Percentiles rank a stretch among this genome's conserved stretches.
Evolutionary conservation across 805 yeast species (phyloP).

Genomic region (Isabelozyma heimii): DNA sequence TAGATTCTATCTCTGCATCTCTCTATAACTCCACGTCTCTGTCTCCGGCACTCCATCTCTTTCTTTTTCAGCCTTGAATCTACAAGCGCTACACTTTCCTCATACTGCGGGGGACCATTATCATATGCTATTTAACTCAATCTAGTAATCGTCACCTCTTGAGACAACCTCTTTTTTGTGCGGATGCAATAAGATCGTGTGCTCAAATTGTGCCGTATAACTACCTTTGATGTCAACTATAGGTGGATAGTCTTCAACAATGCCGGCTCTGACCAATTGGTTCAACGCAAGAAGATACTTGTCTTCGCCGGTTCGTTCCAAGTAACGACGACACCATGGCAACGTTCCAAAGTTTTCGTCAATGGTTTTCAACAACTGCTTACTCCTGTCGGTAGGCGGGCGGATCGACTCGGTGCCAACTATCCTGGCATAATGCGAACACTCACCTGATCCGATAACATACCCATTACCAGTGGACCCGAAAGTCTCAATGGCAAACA

Average conservation of each 20-base stretch:
- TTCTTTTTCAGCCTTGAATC: neutral
- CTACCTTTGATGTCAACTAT: slow-evolving; percentile 77
- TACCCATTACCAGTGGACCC: slow-evolving; percentile 96
- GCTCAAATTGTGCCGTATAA: slow-evolving; percentile 96
- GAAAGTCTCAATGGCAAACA: slow-evolving; percentile 96
- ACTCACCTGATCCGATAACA: slow-evolving; percentile 84
- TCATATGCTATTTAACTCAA: neutral
- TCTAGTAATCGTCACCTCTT: slow-evolving; percentile 86
- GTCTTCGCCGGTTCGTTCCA: slow-evolving; percentile 89
- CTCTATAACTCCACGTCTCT: neutral
- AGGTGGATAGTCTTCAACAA: slow-evolving; percentile 95
- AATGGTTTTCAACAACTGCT: slow-evolving; percentile 64
- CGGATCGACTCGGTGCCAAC: slow-evolving; percentile 36
- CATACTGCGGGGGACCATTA: neutral
- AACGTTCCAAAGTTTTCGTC: slow-evolving; percentile 85
- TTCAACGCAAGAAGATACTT: slow-evolving; percentile 86
- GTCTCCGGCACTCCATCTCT: neutral
- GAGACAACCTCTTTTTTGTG: slow-evolving; percentile 92
- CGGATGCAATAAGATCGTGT: slow-evolving; percentile 87
- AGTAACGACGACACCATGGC: slow-evolving; percentile 94
- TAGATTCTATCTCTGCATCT: neutral
- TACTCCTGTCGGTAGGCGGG: slow-evolving; percentile 67
- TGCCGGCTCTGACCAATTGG: slow-evolving; percentile 77
- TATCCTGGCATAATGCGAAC: slow-evolving; percentile 85
- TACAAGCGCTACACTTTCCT: neutral